These are phyloP conservation scores for Phytophthora agathidicida DNA, from an alignment of 352 stramenopile genomes.

Conservation along the genomic window DNA sequence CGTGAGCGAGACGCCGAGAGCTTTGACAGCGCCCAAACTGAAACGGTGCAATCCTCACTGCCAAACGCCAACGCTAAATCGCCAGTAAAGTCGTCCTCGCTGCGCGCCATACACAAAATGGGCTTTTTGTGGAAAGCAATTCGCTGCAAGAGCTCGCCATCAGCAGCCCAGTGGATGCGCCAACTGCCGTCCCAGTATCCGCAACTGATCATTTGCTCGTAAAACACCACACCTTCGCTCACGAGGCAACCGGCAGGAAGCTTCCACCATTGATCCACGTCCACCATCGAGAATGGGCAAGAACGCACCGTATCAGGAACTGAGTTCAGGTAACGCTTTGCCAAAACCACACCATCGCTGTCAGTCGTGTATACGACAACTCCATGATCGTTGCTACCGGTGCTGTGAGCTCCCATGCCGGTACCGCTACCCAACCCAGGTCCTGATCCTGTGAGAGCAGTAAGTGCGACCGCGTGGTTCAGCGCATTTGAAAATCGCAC, in stretches of 20 bases:
- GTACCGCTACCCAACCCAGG: slow-evolving; percentile 70
- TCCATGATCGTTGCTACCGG: slow-evolving; percentile 54
- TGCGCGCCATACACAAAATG: slow-evolving; percentile 87
- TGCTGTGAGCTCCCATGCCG: slow-evolving; percentile 76
- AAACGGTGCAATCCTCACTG: slow-evolving; percentile 87
- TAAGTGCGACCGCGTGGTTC: slow-evolving; percentile 63
- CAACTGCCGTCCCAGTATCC: slow-evolving; percentile 89
- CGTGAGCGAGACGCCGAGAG: slow-evolving; percentile 75
- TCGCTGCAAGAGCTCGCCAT: slow-evolving; percentile 83
- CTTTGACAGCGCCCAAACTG: slow-evolving; percentile 87
- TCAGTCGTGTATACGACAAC: slow-evolving; percentile 86
- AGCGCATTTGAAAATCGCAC: slow-evolving; percentile 83
- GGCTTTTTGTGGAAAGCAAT: slow-evolving; percentile 90
- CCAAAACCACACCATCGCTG: slow-evolving; percentile 74
- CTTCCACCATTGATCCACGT: slow-evolving; percentile 90
- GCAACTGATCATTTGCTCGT: slow-evolving; percentile 91
- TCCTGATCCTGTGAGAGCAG: slow-evolving; percentile 40
- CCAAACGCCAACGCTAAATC: slow-evolving; percentile 85
- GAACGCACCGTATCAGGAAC: slow-evolving; percentile 69
- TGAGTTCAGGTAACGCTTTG: slow-evolving; percentile 78
- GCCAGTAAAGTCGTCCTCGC: slow-evolving; percentile 86
- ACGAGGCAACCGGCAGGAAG: slow-evolving; percentile 75
- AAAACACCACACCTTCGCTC: slow-evolving; percentile 84
- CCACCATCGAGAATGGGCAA: slow-evolving; percentile 79
- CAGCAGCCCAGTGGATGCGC: slow-evolving; percentile 87